Conservation (phyloP, 2,329 filamentous ascomycete species). For the Colletotrichum australisinense region DNA sequence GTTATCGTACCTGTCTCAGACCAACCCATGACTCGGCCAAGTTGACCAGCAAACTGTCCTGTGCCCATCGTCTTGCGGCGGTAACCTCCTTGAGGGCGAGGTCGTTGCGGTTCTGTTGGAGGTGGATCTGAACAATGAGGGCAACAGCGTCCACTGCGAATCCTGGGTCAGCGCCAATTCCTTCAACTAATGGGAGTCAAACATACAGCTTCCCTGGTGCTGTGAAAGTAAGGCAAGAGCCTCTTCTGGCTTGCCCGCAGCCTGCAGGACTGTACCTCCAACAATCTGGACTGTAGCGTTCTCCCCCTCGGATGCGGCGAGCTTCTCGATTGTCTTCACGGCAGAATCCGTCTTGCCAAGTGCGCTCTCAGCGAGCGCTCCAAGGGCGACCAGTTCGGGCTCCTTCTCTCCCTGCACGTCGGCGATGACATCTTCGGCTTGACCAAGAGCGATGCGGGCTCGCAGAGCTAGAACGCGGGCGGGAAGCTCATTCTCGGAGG, state of each 20-base stretch:
- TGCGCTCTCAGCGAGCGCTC: slow-evolving; percentile 76
- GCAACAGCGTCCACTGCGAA: slow-evolving; percentile 79
- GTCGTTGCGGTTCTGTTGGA: slow-evolving; percentile 91
- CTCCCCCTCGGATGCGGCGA: slow-evolving; percentile 75
- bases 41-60: slow-evolving; percentile 94
- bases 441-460: slow-evolving; percentile 84
- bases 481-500: slow-evolving; percentile 79
- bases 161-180: slow-evolving; percentile 14
- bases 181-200: neutral
- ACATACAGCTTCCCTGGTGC: slow-evolving; percentile 88
- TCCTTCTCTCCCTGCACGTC: slow-evolving; percentile 73
- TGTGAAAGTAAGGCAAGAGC: slow-evolving; percentile 82
- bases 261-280: slow-evolving; percentile 84
- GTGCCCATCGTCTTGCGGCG: slow-evolving; percentile 90
- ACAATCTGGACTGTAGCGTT: slow-evolving; percentile 86
- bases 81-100: slow-evolving; percentile 90
- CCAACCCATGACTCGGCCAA: slow-evolving; percentile 96
- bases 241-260: slow-evolving; percentile 84
- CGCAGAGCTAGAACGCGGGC: slow-evolving; percentile 84
- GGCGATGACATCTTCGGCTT: slow-evolving; percentile 78
- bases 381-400: slow-evolving; percentile 81
- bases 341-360: slow-evolving; percentile 72
- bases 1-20: slow-evolving; percentile 76
- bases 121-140: slow-evolving; percentile 90
- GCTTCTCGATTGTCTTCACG: slow-evolving; percentile 70